Conservation (phyloP, 2,329 filamentous ascomycete species). For the Polytolypa hystricis region DNA sequence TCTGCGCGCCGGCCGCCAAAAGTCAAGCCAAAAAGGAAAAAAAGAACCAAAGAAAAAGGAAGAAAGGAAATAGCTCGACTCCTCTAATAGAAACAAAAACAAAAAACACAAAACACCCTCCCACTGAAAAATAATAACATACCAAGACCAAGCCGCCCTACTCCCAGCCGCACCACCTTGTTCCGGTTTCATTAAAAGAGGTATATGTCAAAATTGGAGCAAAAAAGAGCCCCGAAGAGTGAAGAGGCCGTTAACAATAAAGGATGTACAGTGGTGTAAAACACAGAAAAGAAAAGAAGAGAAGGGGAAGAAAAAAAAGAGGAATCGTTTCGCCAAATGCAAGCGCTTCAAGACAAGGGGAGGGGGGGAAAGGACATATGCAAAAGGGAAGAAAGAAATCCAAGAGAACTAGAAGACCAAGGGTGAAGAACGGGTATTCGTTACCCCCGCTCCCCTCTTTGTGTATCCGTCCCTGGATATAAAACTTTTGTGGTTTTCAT, state of each 20-base stretch:
- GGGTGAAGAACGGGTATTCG: neutral
- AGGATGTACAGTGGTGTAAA: conserved; percentile 6
- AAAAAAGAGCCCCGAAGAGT: too few relatives aligned
- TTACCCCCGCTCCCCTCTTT: neutral
- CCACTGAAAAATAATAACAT: too few relatives aligned
- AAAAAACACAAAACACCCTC: too few relatives aligned
- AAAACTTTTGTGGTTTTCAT: neutral
- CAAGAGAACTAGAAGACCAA: neutral
- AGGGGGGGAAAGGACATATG: neutral
- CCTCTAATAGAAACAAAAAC: too few relatives aligned
- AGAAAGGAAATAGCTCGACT: too few relatives aligned
- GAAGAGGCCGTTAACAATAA: conserved; percentile 14
- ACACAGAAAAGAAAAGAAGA: conserved; percentile 9
- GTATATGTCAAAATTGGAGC: neutral
- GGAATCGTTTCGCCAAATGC: neutral
- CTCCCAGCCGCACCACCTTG: too few relatives aligned
- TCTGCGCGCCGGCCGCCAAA: neutral
- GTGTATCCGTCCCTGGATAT: neutral
- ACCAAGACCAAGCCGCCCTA: too few relatives aligned
- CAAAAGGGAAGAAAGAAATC: conserved; percentile 9
- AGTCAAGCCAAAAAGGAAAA: conserved; percentile 7
- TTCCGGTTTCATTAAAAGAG: neutral
- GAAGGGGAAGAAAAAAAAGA: conserved; percentile 7
- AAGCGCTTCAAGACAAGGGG: neutral
- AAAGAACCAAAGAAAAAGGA: conserved; percentile 7